These are phyloP conservation scores for Chloropicon primus DNA, from an alignment of 139 green algal genomes.

Conservation along the genomic window DNA sequence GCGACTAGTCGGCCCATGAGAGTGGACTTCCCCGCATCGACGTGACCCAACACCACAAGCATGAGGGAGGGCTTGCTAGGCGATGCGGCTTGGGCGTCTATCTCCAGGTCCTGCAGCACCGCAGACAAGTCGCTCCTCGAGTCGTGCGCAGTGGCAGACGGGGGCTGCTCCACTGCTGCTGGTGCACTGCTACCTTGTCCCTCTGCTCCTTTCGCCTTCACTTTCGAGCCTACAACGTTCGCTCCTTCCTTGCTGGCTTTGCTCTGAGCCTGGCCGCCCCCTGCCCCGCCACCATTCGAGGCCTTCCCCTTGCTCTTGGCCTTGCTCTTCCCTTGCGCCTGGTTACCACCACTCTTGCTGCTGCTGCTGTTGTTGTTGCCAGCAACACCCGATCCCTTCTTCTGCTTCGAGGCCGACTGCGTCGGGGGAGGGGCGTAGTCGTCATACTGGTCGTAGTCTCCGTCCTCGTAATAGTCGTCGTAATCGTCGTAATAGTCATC, in stretches of 20 bases:
- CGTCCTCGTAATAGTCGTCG: not conserved
- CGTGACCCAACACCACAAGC: slow-evolving; percentile 66
- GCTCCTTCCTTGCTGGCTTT: no score
- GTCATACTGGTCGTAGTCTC: not conserved
- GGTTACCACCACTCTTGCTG: not conserved
- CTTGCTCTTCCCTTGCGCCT: not conserved
- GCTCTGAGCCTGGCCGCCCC: no score
- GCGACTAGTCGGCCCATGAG: slow-evolving; percentile 74
- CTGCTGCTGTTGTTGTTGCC: not conserved
- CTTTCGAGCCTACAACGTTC: no score
- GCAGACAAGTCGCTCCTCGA: not conserved
- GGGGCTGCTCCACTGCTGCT: no score
- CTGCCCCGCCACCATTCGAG: no score
- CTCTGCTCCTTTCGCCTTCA: no score
- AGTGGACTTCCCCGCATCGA: slow-evolving; percentile 69
- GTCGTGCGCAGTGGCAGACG: not conserved
- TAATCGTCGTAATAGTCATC: not conserved
- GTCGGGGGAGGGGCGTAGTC: not conserved
- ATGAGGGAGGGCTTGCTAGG: not conserved
- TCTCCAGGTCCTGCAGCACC: not conserved
- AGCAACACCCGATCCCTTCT: not conserved
- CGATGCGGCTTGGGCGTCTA: not conserved
- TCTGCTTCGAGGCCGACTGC: no score
- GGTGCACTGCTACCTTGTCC: no score
- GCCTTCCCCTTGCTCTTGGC: not conserved